These are phyloP conservation scores for Botrytis deweyae DNA, from an alignment of 2,329 filamentous ascomycete genomes.

Conservation along the genomic window DNA sequence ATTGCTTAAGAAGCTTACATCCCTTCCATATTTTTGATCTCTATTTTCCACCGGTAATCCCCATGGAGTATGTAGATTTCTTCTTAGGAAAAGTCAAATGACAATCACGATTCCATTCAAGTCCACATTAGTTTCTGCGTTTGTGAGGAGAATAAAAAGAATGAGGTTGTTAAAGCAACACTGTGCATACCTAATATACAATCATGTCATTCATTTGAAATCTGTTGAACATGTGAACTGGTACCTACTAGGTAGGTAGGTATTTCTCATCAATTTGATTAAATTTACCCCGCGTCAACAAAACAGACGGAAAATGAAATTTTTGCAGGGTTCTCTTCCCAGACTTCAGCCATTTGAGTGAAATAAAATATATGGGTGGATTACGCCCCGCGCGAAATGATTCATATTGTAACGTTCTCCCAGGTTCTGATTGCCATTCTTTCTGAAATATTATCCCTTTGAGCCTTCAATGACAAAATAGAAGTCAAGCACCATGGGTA, in stretches of 20 bases:
- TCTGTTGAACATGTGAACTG: not conserved
- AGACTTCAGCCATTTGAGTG: constrained; percentile 9
- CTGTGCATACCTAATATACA: not conserved
- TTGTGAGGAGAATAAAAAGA: not conserved
- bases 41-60: constrained; percentile 27
- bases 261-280: not conserved
- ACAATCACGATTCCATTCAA: constrained; percentile 23
- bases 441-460: not conserved
- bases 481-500: not conserved
- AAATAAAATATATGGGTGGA: not conserved
- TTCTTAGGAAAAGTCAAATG: constrained; percentile 28
- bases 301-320: not conserved
- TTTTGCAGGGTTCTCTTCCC: constrained; percentile 7
- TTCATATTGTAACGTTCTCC: not conserved
- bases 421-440: not conserved
- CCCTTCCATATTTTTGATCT: constrained; percentile 24
- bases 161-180: not conserved
- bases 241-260: not conserved
- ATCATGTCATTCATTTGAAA: not conserved
- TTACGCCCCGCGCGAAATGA: not conserved
- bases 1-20: constrained; percentile 32
- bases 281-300: constrained; percentile 3
- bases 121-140: not conserved
- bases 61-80: constrained; percentile 29
- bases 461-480: not conserved